phyloP scores from a whole-genome alignment of 2,329 filamentous ascomycete genomes.

The Venturia effusa region DNA sequence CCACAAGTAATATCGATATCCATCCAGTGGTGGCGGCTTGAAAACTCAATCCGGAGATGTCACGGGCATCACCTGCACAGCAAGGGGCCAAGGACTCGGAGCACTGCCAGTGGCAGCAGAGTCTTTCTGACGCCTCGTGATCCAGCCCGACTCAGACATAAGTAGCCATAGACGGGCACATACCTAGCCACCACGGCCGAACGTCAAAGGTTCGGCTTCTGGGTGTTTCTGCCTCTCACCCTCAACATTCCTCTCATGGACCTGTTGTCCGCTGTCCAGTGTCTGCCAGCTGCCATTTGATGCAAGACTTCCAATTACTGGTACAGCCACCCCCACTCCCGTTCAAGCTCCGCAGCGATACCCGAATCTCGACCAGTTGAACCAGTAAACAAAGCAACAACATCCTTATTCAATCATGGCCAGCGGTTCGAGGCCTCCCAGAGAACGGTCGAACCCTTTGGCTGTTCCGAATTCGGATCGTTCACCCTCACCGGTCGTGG shows the following conservation, averaged over 20 bases:
- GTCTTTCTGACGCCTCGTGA: too few species aligned
- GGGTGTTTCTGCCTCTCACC: neutral
- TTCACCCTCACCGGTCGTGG: constrained; percentile 8
- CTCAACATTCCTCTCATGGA: neutral
- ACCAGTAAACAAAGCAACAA: neutral
- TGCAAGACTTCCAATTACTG: neutral
- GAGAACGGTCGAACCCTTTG: neutral
- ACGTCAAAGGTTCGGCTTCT: too few species aligned
- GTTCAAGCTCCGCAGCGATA: neutral
- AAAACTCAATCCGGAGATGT: too few species aligned
- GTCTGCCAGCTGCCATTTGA: neutral
- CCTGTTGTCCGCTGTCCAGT: neutral
- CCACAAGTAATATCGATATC: too few species aligned
- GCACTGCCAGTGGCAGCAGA: too few species aligned
- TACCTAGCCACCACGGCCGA: too few species aligned
- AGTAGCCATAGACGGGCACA: too few species aligned
- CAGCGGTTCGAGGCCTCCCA: neutral
- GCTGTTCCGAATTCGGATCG: neutral
- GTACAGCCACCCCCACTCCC: neutral
- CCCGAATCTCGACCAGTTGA: neutral
- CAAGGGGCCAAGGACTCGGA: too few species aligned
- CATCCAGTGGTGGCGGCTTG: too few species aligned
- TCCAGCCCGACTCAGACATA: too few species aligned
- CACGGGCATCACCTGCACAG: too few species aligned
- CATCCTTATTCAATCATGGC: neutral